Conservation (phyloP, 108 stramenopile species). For the Fistulifera pelliculosa region DNA sequence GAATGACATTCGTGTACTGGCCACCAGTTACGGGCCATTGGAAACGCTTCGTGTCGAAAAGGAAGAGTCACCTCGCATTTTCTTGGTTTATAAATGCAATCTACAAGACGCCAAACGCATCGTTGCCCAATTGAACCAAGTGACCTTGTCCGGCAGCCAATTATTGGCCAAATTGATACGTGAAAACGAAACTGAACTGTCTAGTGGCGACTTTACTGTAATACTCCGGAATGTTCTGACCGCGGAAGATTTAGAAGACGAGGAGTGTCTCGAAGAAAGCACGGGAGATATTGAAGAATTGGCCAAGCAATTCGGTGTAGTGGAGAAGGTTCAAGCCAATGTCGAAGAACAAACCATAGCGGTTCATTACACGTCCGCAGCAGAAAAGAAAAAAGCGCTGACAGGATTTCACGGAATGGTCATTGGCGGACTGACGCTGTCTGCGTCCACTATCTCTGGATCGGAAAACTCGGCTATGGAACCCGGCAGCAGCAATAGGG, state of each 20-base stretch:
- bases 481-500: neutral
- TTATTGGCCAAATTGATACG: conserved; percentile 36
- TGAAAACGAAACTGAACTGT: conserved; percentile 3
- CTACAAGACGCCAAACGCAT: neutral
- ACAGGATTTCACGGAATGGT: conserved; percentile 50
- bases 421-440: conserved; percentile 44
- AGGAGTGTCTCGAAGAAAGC: conserved; percentile 70
- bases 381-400: conserved; percentile 18
- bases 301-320: conserved; percentile 37
- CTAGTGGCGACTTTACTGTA: conserved; percentile 8
- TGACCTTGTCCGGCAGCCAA: conserved; percentile 38
- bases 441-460: conserved; percentile 14
- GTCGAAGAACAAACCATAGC: conserved; percentile 13
- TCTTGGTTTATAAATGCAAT: neutral
- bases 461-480: neutral
- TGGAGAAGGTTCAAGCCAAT: conserved; percentile 35
- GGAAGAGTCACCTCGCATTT: neutral
- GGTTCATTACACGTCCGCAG: conserved; percentile 11
- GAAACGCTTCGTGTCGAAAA: conserved; percentile 4
- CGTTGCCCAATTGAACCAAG: neutral
- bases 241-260: conserved; percentile 64
- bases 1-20: conserved; percentile 51
- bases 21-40: conserved; percentile 17
- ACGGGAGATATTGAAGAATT: conserved; percentile 43
- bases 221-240: conserved; percentile 50